Conservation (phyloP, 805 yeast genomes). For the Yarrowia hollandica region DNA sequence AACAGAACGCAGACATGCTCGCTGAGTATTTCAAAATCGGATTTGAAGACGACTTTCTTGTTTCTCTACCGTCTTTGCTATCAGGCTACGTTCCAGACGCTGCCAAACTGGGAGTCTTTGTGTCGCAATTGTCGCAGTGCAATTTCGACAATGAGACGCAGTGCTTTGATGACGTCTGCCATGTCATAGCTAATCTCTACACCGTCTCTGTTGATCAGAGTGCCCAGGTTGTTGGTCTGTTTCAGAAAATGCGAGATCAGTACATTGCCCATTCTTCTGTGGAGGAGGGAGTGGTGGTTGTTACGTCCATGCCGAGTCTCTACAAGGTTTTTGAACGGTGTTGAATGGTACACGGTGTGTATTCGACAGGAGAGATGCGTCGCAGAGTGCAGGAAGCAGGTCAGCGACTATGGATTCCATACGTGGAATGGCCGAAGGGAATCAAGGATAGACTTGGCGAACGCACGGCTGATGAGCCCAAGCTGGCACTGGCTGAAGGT, state of each 20-base stretch:
- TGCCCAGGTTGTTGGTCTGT: background rate
- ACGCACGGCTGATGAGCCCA: no score
- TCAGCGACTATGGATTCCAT: no score
- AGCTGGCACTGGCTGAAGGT: no score
- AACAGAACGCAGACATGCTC: conserved; percentile 70
- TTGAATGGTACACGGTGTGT: no score
- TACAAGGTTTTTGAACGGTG: conserved; percentile 94
- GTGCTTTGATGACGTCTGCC: conserved; percentile 63
- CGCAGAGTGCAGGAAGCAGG: no score
- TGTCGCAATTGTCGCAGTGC: conserved; percentile 62
- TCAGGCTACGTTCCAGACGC: conserved; percentile 63
- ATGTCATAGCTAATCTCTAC: conserved; percentile 48
- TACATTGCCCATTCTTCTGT: background rate
- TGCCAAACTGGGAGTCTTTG: conserved; percentile 63
- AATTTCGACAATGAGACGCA: conserved; percentile 66
- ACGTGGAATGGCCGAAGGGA: no score
- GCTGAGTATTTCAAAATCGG: conserved; percentile 70
- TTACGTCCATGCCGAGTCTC: conserved; percentile 88
- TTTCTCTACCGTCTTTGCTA: conserved; percentile 66
- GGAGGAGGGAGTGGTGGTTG: conserved; percentile 58
- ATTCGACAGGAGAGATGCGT: no score
- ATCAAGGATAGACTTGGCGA: no score
- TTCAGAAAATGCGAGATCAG: conserved; percentile 11
- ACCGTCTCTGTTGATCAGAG: background rate
- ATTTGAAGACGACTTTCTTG: conserved; percentile 44